Evolutionary conservation across 495 filamentous ascomycete genomes (phyloP), one percentile per base, ranked within the genome.

Genomic region (Aspergillus avenaceus): DNA sequence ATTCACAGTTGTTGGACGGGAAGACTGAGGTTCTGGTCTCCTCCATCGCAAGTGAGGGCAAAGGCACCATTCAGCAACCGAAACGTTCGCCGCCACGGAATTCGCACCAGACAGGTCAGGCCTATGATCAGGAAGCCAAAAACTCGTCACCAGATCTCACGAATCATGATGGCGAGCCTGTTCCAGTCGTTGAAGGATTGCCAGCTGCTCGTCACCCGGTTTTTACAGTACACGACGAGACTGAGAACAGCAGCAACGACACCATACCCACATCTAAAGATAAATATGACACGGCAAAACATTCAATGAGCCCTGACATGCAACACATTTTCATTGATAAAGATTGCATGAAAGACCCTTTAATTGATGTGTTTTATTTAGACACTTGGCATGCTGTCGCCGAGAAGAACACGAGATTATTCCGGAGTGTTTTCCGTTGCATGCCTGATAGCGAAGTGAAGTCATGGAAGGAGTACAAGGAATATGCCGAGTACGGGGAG

Each of bases 381-480:
- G 89, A 95, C 54, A 84, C 85, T 1, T 98, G 93, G 93, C 83
- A 84, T 53, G 71, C 80, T n/a, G 82, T 91, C 36, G 93, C 93
- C 6, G 85, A 87, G 42, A 97, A 97, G 68, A 98, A 98, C 64
- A 97, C 93, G 5, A 87, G 88, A 52, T 78, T 98, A 26, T 98
- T 84, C 71, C 84, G 95, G 21, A 82, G 86, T 47, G 95, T 98
- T 11, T 98, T 98, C 74, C 84, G 95, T 40, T 96, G 90, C 67
- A 92, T 92, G 88, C 93, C 93, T 2, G 93, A 98, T 61, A 95
- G 81, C 47, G 90, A 97, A 58, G 95, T 95, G 54, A 87, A 84
- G 54, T 88, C 82, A 43, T 98, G 95, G 95, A 85, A 87, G 56
- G 88, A 95, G 54, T 98, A 97, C 72, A 91, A 89, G 59, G 87